These are phyloP conservation scores for Barbarea vulgaris DNA, from an alignment of 345 rosid species.

Conservation along the genomic window DNA sequence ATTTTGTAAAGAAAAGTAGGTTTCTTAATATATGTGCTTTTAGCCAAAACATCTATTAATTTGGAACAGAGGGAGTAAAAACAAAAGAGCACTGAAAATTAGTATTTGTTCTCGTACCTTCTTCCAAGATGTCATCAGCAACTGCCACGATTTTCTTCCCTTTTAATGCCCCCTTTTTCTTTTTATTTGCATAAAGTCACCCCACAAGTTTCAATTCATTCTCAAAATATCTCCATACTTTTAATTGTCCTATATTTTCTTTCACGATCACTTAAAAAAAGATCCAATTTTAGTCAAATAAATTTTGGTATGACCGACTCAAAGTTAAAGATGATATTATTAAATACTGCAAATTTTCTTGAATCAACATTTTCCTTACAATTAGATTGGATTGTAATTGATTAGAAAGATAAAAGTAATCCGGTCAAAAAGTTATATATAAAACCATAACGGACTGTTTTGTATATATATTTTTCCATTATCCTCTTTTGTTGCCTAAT, in stretches of 20 bases:
- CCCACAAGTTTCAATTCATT: neutral
- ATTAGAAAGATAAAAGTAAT: neutral
- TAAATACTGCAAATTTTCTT: neutral
- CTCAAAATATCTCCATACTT: neutral
- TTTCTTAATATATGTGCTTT: too few relatives aligned
- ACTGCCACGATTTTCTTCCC: slow-evolving; percentile 30
- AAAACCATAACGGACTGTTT: neutral
- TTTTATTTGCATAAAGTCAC: neutral
- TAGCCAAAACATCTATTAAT: too few relatives aligned
- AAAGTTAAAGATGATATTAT: neutral
- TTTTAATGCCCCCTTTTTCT: neutral
- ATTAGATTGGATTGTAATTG: neutral
- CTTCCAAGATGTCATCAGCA: slow-evolving; percentile 42
- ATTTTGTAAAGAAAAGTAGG: too few relatives aligned
- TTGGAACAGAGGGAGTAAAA: too few relatives aligned
- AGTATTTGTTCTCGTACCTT: slow-evolving; percentile 49
- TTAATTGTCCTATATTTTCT: neutral
- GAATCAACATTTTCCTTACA: neutral
- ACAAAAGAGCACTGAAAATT: neutral
- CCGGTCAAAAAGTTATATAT: neutral
- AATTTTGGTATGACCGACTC: neutral
- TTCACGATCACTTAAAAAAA: neutral
- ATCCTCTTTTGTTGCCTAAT: neutral
- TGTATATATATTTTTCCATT: neutral
- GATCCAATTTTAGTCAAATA: neutral